These are phyloP conservation scores for Amylocystis lapponica DNA, from an alignment of 768 basidiomycete species.

Conservation along the genomic window DNA sequence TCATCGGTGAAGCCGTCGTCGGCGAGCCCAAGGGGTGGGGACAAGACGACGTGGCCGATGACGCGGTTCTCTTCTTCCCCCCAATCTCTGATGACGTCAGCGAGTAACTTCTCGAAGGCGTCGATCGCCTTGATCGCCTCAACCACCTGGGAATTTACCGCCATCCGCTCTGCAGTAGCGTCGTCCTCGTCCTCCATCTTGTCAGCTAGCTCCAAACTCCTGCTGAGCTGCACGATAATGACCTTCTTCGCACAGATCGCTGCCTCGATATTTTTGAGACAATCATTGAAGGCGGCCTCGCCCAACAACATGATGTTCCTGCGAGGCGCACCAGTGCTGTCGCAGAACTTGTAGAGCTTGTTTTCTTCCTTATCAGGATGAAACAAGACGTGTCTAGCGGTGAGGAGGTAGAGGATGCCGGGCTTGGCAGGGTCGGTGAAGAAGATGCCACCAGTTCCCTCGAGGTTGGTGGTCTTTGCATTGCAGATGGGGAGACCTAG, in stretches of 20 bases:
- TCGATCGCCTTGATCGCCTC: constrained; percentile 10
- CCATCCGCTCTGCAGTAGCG: constrained; percentile 5
- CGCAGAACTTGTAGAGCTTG: not conserved
- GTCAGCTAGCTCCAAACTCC: constrained; percentile 8
- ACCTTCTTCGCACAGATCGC: not conserved
- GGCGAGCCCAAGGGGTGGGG: constrained; percentile 17
- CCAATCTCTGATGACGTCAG: constrained; percentile 15
- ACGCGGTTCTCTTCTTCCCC: constrained; percentile 11
- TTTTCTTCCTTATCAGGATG: not conserved
- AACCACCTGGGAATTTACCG: not conserved
- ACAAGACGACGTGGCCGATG: constrained; percentile 21
- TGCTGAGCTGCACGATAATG: not conserved
- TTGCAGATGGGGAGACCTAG: not conserved
- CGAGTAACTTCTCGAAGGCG: constrained; percentile 14
- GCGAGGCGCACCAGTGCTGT: not conserved
- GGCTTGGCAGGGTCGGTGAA: no score
- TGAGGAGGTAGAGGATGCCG: not conserved
- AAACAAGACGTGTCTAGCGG: no score
- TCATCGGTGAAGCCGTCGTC: constrained; percentile 16
- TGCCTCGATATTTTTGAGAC: constrained; percentile 6
- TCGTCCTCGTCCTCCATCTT: constrained; percentile 9
- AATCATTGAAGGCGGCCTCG: constrained; percentile 11
- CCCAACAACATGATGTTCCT: constrained; percentile 16
- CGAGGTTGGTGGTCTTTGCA: not conserved
- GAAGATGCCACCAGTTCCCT: not conserved